Base-by-base conservation (phyloP, 441 rosid species). In the Jatropha multifida region DNA sequence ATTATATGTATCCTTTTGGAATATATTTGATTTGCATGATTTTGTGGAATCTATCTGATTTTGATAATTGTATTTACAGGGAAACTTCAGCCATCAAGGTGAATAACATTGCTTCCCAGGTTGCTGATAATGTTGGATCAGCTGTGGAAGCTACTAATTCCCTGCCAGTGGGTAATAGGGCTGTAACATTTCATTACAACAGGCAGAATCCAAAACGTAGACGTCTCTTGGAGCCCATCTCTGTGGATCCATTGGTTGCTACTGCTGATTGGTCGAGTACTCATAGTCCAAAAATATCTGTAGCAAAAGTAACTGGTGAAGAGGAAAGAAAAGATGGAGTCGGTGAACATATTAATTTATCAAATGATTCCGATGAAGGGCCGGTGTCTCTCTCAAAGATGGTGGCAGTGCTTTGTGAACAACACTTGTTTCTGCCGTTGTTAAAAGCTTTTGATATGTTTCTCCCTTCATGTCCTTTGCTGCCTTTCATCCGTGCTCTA, bases 341-440 rank as follows among this genome's bases (percentile, higher is more conserved):
- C 71, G 60, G 81, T 75, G 86, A 86, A 72, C 81, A 79, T 82
- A 76, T 71, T 70, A 81, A 76, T 79, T 80, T 81, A 83, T 68
- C 83, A 64, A 79, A 82, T 82, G 88, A 90, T 85, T 82, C 78
- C 67, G 85, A 82, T 76, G 96, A 87, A 77, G 98, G 88, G 73
- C 88, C 88, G 62, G 84, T 80, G 27, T 87, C 95, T 75, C 88
- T 96, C 77, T 86, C 93, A 67, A 89, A 90, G 84, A 91, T 96
- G 99, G 97, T 96, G 77, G 98, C 98, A 20, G 92, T 89, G 78
- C 95, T 96, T 82, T 94, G 98, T 88, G 98, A 93, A 81, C 98
- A 96, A 79, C 90, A 73, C 67, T 88, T 91, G 85, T 96, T 96
- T 85, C 86, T 93, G 79, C 98, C 99, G 78, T 82, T 96, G 85